These are phyloP conservation scores for Tricholoma furcatifolium DNA, from an alignment of 768 basidiomycete species.

Conservation along the genomic window DNA sequence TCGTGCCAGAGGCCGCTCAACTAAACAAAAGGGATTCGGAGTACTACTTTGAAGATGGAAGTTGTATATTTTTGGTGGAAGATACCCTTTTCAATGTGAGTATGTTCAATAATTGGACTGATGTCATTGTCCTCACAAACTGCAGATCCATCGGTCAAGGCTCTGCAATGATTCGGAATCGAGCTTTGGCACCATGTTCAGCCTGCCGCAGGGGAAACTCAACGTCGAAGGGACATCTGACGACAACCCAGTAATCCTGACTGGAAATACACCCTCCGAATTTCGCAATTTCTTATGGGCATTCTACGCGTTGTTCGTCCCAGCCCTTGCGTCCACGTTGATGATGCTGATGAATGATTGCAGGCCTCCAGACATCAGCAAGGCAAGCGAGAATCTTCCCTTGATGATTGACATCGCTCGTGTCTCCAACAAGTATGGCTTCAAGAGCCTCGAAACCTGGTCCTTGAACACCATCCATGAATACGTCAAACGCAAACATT, in stretches of 20 bases:
- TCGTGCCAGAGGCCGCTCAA: slow-evolving; percentile 11
- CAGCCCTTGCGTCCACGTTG: neutral
- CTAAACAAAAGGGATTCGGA: slow-evolving; percentile 38
- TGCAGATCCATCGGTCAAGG: slow-evolving; percentile 57
- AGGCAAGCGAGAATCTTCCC: slow-evolving; percentile 49
- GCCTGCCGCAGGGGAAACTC: slow-evolving; percentile 56
- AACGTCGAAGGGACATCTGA: slow-evolving; percentile 61
- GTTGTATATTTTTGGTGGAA: slow-evolving; percentile 61
- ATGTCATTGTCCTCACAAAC: slow-evolving; percentile 4
- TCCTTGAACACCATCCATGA: slow-evolving; percentile 71
- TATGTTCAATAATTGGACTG: slow-evolving; percentile 5
- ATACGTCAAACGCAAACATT: slow-evolving; percentile 58
- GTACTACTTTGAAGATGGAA: slow-evolving; percentile 70
- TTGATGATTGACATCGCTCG: slow-evolving; percentile 62
- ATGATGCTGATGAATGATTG: neutral
- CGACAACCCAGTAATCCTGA: slow-evolving; percentile 59
- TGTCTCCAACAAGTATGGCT: slow-evolving; percentile 71
- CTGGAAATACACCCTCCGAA: slow-evolving; percentile 61
- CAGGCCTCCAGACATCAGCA: slow-evolving; percentile 63
- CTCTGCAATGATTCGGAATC: slow-evolving; percentile 64
- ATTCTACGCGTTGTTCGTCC: slow-evolving; percentile 68
- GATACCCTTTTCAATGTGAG: slow-evolving; percentile 69
- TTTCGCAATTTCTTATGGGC: slow-evolving; percentile 77
- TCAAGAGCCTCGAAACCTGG: slow-evolving; percentile 75
- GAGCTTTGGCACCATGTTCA: slow-evolving; percentile 65